Base-by-base conservation (phyloP, 495 filamentous ascomycete genomes). In the Penicillium antarcticum region DNA sequence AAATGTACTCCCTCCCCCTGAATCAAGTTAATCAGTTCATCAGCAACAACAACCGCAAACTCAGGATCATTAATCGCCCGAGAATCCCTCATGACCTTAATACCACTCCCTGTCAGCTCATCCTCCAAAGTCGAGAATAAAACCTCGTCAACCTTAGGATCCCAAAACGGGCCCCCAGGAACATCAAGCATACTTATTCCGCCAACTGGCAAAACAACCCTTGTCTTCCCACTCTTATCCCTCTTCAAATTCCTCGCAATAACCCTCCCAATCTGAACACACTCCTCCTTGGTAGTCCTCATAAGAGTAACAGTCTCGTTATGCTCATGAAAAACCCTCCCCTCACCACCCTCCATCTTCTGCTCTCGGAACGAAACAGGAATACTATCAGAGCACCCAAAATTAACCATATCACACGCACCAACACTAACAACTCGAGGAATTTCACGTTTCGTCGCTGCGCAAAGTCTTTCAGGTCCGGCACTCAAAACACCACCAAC, bases 391-490 rank as follows among this genome's bases (percentile, higher is more conserved):
- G 29, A 60, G 0, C 78, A 70, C 0, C 86, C 86, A 55, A 87
- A 88, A 53, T 88, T 87, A 6, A 81, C 77, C 77, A 88, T 87
- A 48, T 89, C 86, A 6, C 75, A 71, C 0, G 86, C 86, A 0
- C 86, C 86, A 7, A 87, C 65, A 45, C 76, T 80, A 3, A 89
- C 67, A 10, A 89, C 66, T 21, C 83, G 72, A 0, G 86, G 85
- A 10, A 88, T 74, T 2, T 82, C 78, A n/a, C 16, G 56, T 63
- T 48, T 67, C 66, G 75, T 73, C 10, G 80, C 80, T 0, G 79
- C 79, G 3, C 66, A 67, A n/a, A 89, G 67, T 26, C 86, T 65
- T 1, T 56, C 55, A 7, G 67, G 58, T 0, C 80, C 84, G 6
- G 83, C 81, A 53, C 70, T 72, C 61, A 89, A 74, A 16, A 80